Evolutionary conservation across 805 yeast species (phyloP).

Genomic region (Clavispora carvajalis): DNA sequence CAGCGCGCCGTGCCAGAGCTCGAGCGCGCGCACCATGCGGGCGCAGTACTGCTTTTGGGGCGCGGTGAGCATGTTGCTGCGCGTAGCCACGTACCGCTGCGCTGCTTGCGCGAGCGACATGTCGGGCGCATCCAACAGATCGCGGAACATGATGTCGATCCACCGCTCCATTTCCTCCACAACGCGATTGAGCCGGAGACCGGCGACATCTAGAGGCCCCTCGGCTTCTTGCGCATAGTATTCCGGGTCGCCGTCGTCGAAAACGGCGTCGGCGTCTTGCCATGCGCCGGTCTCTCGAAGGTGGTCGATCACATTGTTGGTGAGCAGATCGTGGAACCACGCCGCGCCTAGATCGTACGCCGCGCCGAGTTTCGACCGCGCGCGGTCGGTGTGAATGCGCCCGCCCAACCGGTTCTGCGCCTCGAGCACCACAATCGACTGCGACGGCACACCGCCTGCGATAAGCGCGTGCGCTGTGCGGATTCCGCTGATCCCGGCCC

Average conservation of each 20-base stretch:
- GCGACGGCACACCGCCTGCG: not conserved
- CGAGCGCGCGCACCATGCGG: slow-evolving; percentile 52
- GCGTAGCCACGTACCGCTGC: slow-evolving; percentile 40
- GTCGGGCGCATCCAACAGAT: slow-evolving; percentile 45
- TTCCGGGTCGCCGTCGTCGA: slow-evolving; percentile 41
- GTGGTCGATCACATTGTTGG: slow-evolving; percentile 55
- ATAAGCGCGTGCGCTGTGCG: slow-evolving; percentile 23
- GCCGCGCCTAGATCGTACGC: slow-evolving; percentile 80
- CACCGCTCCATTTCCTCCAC: slow-evolving; percentile 53
- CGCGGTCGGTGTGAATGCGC: slow-evolving; percentile 16
- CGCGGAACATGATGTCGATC: slow-evolving; percentile 52
- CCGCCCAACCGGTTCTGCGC: slow-evolving; percentile 24
- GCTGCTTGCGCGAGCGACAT: slow-evolving; percentile 47
- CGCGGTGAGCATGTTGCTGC: slow-evolving; percentile 42
- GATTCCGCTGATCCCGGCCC: slow-evolving; percentile 24
- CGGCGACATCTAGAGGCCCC: slow-evolving; percentile 30
- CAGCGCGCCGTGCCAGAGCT: slow-evolving; percentile 76
- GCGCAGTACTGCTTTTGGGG: slow-evolving; percentile 50
- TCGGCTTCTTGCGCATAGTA: slow-evolving; percentile 21
- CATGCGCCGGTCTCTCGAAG: not conserved
- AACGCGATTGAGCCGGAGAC: slow-evolving; percentile 29
- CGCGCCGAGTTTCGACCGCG: slow-evolving; percentile 14
- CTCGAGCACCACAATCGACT: slow-evolving; percentile 18
- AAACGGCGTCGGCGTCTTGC: slow-evolving; percentile 36
- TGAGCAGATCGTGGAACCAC: slow-evolving; percentile 83